phyloP scores from a whole-genome alignment of 148 eudicot genomes.

The Vaccinium darrowii region DNA sequence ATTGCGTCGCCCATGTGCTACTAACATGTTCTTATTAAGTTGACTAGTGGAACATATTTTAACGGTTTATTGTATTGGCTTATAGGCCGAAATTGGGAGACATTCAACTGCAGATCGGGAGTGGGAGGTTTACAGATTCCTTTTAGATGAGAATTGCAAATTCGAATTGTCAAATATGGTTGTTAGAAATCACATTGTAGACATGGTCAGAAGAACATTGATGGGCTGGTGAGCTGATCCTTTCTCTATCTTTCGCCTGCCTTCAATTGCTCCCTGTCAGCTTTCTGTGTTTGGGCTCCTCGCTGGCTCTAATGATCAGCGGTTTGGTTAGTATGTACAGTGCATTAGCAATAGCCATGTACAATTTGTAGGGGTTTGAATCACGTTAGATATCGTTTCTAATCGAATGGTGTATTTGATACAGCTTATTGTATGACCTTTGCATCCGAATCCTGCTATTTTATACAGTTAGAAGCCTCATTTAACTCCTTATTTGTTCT shows the following conservation, averaged over 20 bases:
- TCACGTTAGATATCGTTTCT: not conserved
- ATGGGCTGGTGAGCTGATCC: slow-evolving; percentile 69
- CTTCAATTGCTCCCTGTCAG: not conserved
- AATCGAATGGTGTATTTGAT: not conserved
- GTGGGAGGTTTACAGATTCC: slow-evolving; percentile 89
- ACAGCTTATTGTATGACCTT: not conserved
- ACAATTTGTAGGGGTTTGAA: not conserved
- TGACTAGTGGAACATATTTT: not conserved
- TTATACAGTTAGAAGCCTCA: not conserved
- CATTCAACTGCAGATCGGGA: slow-evolving; percentile 60
- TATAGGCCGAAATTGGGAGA: slow-evolving; percentile 85
- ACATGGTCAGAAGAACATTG: slow-evolving; percentile 60
- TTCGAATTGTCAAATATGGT: slow-evolving; percentile 44
- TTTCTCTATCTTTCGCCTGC: not conserved
- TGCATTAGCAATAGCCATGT: not conserved
- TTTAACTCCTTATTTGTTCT: not conserved
- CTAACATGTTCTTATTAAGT: not conserved
- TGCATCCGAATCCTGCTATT: not conserved
- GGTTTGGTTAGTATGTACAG: not conserved
- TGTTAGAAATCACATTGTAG: slow-evolving; percentile 60
- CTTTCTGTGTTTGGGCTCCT: not conserved
- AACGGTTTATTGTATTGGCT: not conserved
- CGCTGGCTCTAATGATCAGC: not conserved
- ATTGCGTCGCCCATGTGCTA: not conserved
- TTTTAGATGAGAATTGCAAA: slow-evolving; percentile 59